Evolutionary conservation across 2,329 filamentous ascomycete species (phyloP).

Genomic region (Mollisiaceae sp.): DNA sequence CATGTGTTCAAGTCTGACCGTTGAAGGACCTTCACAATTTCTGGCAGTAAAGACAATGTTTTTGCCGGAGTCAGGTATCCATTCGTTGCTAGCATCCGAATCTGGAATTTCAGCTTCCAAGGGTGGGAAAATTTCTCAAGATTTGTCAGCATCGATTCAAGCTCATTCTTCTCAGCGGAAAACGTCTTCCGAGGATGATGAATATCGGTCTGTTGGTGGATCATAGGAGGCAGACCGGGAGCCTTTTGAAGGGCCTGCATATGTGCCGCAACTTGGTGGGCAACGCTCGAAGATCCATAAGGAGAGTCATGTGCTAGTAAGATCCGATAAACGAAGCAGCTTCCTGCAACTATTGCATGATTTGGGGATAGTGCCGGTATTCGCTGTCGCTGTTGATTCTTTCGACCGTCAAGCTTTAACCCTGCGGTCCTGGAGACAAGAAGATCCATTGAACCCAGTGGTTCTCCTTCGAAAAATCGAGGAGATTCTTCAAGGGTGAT

Average conservation of each 20-base stretch:
- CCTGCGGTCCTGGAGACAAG: neutral
- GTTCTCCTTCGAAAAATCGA: slow-evolving; percentile 4
- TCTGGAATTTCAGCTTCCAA: slow-evolving; percentile 17
- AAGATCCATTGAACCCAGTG: neutral
- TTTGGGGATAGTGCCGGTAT: neutral
- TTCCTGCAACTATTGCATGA: slow-evolving; percentile 6
- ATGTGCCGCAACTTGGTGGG: neutral
- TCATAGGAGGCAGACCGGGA: slow-evolving; percentile 8
- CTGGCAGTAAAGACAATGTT: slow-evolving; percentile 10
- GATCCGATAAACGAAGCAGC: slow-evolving; percentile 17
- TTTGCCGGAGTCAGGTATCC: slow-evolving; percentile 7
- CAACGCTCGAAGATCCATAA: neutral
- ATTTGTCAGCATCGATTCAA: neutral
- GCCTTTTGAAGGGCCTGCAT: slow-evolving; percentile 1
- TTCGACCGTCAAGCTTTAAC: neutral
- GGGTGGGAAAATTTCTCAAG: slow-evolving; percentile 1
- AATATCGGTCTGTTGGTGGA: slow-evolving; percentile 7
- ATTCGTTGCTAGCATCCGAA: slow-evolving; percentile 13
- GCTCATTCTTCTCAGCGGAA: neutral
- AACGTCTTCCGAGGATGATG: slow-evolving; percentile 3
- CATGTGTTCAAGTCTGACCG: neutral
- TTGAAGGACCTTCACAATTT: neutral
- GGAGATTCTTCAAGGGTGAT: slow-evolving; percentile 9
- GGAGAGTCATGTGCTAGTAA: neutral
- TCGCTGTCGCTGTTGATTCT: neutral